Conservation (phyloP, 2,329 filamentous ascomycete species). For the Curvularia hawaiiensis region DNA sequence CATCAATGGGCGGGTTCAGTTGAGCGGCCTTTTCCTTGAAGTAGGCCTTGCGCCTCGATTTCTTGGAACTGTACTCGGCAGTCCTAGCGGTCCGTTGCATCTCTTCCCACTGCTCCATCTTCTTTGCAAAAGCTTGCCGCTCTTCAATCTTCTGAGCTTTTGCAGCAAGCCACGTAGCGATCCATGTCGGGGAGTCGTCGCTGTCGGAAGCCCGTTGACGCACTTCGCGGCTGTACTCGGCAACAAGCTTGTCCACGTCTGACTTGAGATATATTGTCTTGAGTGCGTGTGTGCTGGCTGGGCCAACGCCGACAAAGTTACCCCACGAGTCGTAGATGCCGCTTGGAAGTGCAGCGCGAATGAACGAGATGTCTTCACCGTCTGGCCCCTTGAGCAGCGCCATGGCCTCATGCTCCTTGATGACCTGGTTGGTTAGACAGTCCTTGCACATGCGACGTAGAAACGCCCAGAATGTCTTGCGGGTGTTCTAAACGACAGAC, state of each 20-base stretch:
- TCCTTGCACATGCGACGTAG: conserved; percentile 50
- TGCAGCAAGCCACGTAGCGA: conserved; percentile 27
- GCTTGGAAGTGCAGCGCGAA: conserved; percentile 40
- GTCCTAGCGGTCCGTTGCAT: conserved; percentile 35
- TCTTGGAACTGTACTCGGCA: conserved; percentile 39
- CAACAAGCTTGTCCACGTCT: conserved; percentile 38
- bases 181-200: conserved; percentile 30
- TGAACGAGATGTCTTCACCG: conserved; percentile 35
- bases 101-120: conserved; percentile 48
- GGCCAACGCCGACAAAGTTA: conserved; percentile 46
- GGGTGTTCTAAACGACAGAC: conserved; percentile 27
- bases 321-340: conserved; percentile 48
- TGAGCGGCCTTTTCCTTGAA: conserved; percentile 46
- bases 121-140: conserved; percentile 39
- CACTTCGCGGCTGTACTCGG: conserved; percentile 28
- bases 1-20: conserved; percentile 45
- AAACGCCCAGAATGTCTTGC: conserved; percentile 53
- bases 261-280: conserved; percentile 41
- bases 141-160: conserved; percentile 38
- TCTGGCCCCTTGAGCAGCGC: conserved; percentile 30
- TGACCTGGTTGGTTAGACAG: conserved; percentile 44
- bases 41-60: conserved; percentile 41
- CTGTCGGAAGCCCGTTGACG: conserved; percentile 23
- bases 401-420: conserved; percentile 40
- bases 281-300: conserved; percentile 39